Conservation (phyloP, 768 basidiomycete genomes). For the Pholiota microspora region DNA sequence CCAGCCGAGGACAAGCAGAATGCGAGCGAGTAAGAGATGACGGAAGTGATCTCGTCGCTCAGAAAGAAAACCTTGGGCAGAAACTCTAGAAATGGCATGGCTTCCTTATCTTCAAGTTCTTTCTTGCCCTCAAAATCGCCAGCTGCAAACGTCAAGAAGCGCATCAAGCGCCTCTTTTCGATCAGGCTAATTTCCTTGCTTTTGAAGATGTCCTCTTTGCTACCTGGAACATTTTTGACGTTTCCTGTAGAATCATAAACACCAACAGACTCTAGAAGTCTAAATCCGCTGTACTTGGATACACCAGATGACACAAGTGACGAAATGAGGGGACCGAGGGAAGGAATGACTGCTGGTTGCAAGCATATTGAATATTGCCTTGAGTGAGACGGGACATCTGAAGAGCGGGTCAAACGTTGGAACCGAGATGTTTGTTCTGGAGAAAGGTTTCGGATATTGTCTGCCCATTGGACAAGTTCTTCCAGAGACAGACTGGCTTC, state of each 20-base stretch:
- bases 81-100: constrained; percentile 59
- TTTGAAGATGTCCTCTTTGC: constrained; percentile 93
- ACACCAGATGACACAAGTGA: constrained; percentile 82
- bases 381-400: constrained; percentile 46
- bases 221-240: constrained; percentile 74
- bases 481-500: constrained; percentile 81
- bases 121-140: constrained; percentile 67
- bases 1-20: constrained; percentile 62
- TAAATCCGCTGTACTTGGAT: constrained; percentile 88
- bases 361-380: constrained; percentile 86
- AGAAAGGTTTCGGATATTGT: constrained; percentile 23
- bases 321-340: constrained; percentile 75
- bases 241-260: constrained; percentile 49
- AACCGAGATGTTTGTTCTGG: constrained; percentile 28
- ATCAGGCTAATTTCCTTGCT: constrained; percentile 70
- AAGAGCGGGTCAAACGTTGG: constrained; percentile 42
- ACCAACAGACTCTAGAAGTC: constrained; percentile 70
- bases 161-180: constrained; percentile 90
- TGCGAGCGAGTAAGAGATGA: constrained; percentile 78
- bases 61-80: constrained; percentile 65
- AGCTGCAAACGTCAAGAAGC: constrained; percentile 80
- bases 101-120: constrained; percentile 55
- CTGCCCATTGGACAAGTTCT: constrained; percentile 74
- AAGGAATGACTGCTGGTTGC: constrained; percentile 78
- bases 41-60: constrained; percentile 49